Base-by-base conservation (phyloP, 768 basidiomycete species). In the Tylopilus cervinicoccineus region DNA sequence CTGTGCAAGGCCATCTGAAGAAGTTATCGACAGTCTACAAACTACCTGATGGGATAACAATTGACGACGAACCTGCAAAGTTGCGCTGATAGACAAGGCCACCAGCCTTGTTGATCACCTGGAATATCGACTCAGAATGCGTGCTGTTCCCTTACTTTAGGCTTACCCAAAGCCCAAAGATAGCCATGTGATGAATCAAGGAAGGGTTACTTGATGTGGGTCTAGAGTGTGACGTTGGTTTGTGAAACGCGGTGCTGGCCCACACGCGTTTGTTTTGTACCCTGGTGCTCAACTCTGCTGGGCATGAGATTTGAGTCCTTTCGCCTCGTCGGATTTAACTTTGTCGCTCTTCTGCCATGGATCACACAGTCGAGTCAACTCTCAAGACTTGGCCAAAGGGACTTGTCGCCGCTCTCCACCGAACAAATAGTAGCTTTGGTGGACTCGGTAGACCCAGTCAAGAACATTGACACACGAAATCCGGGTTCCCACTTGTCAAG, bases 51-150 rank as follows among this genome's bases (percentile, higher is more conserved):
- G n/a, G 34, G 33, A 17, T 13, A 4, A 40, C 8, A 24, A 37
- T 14, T 24, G 38, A 44, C 43, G 45, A 63, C 73, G 39, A 54
- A 90, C 94, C 92, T 72, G 86, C 83, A 64, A 94, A 95, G 63
- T 85, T 91, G 50, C 89, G 81, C 58, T 94, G 88, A 71, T 94
- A 98, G 37, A 97, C 87, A 28, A 98, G 79, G 7, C 96, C 96
- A 23, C 96, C 96, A 13, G 96, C 96, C 74, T 98, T 98, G 70
- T 97, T 98, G 62, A 98, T 95, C 48, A 97, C 82, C 89, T 93
- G 65, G 50, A 66, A 17, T 31, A 23, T 12, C 38, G 22, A 23
- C 43, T 53, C 37, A 43, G 59, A 38, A 31, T 19, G 28, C 7
- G 33, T 41, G 1, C 42, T 11, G 13, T 47, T 32, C 39, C 44